Conservation (phyloP, 768 basidiomycete species). For the Nevesoporus exiguus region DNA sequence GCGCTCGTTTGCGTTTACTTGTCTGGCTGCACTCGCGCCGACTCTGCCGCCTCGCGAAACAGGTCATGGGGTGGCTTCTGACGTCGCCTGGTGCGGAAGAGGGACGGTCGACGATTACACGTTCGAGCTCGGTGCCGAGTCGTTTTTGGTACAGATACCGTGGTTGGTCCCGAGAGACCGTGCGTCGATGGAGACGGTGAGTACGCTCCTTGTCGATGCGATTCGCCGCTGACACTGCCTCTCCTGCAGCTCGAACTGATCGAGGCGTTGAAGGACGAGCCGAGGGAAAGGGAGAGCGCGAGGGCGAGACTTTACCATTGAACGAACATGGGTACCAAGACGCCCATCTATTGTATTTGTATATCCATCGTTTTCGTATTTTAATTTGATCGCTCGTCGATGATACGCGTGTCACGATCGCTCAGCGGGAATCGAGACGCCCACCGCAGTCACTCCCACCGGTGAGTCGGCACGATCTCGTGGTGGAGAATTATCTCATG, state of each 20-base stretch:
- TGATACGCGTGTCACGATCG: too few species aligned
- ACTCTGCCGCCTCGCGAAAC: neutral
- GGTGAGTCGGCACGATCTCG: too few species aligned
- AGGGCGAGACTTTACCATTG: conserved; percentile 2
- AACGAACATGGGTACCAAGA: neutral
- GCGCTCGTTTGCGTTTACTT: conserved; percentile 12
- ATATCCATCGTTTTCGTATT: too few species aligned
- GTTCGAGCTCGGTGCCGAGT: conserved; percentile 12
- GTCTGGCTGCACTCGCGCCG: neutral
- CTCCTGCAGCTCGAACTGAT: neutral
- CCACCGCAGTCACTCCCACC: too few species aligned
- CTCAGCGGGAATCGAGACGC: too few species aligned
- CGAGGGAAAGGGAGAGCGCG: neutral
- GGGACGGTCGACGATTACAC: conserved; percentile 3
- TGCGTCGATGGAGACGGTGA: conserved; percentile 2
- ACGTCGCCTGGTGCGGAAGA: neutral
- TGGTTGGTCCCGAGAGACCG: conserved; percentile 3
- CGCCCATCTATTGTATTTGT: too few species aligned
- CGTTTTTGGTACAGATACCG: conserved; percentile 5
- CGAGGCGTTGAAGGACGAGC: neutral
- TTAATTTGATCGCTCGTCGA: too few species aligned
- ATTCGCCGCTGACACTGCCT: neutral
- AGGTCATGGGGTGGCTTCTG: neutral
- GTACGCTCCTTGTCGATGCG: neutral
- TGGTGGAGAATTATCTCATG: too few species aligned